Evolutionary conservation across 2,329 filamentous ascomycete genomes (phyloP), one percentile per base, ranked within the genome.

Genomic region (Aspergillus sp.): DNA sequence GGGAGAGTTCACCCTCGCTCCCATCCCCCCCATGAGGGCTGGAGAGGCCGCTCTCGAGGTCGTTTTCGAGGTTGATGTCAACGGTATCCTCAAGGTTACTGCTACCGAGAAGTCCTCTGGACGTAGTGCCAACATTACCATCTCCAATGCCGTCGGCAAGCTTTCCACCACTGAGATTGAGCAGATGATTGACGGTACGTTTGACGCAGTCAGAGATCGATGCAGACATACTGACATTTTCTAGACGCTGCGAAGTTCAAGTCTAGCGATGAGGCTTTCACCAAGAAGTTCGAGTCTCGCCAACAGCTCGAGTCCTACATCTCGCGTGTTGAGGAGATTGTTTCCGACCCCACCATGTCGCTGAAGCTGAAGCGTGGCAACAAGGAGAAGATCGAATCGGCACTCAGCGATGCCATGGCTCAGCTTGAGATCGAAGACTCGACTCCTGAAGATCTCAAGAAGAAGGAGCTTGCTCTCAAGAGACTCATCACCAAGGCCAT

Each of bases 221-320:
- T 27, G 30, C 41, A 17, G 25, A 50, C 63, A 15, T 57, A 5
- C 19, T 30, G 3, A 19, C 25, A n/a, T 11, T 8, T 21, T 67
- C 63, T 65, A 85, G 89, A 99, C 72, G 95, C 95, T 74, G 92
- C 94, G 84, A 96, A 96, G 83, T 99, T 97, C 90, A 99, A 99
- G 91, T 86, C 83, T 82, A 93, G 87, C 81, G 95, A 99, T 72
- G 94, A 98, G 82, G 94, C 92, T 66, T 99, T 98, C 88, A 96
- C 90, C 88, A 98, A 98, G 91, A 91, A 90, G 79, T 97, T 98
- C 81, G 95, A 99, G 88, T 91, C 95, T 66, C 92, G 96, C 85
- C 95, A 99, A 85, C 93, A 97, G 84, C 91, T 99, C 69, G 95
- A 99, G 87, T 94, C 92, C 54, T 99, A 99, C 88, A 97, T 99